Base-by-base conservation (phyloP, 2,329 filamentous ascomycete species). In the Lachnellula suecica region DNA sequence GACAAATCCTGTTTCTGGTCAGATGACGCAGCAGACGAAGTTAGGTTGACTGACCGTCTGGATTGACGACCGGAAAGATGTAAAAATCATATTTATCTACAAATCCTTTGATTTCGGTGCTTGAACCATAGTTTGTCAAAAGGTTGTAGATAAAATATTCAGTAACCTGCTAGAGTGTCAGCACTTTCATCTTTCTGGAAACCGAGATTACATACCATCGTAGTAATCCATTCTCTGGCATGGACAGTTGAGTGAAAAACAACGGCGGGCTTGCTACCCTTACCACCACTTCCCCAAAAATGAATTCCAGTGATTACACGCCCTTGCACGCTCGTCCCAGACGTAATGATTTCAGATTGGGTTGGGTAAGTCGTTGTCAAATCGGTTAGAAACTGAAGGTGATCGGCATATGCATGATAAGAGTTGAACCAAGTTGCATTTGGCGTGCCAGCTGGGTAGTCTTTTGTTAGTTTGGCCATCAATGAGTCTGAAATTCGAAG, bases 71-170 rank as follows among this genome's bases (percentile, higher is more conserved):
- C 3, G 83, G 82, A 54, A 85, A 75, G 59, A 88, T 76, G 66
- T 84, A 86, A 59, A 84, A 84, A 68, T 88, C 85, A 63, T 83
- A 85, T 50, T 74, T 79, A 66, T 86, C 75, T 22, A 87, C 73
- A 48, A 80, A 74, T 1, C 67, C 63, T 35, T 66, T 72, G 35
- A 76, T 67, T 4, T 68, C 64, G 1, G 68, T 59, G n/a, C 68
- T 59, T 17, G 66, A 66, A 27, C 62, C 63, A 59, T 80, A 81
- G 45, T 73, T 72, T 31, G 69, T 69, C 17, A 83, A 67, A 27
- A 84, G 69, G 17, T 72, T 67, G 55, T 74, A 75, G 9, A 76
- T 72, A 15, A 81, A 67, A 63, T 81, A 84, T 63, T 84, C 80
- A 37, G 74, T 70, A 9, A 22, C 35, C 13, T 43, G 19, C 19